Evolutionary conservation across 768 basidiomycete genomes (phyloP), one percentile per base, ranked within the genome.

Genomic region (Tubosaeta sp.): DNA sequence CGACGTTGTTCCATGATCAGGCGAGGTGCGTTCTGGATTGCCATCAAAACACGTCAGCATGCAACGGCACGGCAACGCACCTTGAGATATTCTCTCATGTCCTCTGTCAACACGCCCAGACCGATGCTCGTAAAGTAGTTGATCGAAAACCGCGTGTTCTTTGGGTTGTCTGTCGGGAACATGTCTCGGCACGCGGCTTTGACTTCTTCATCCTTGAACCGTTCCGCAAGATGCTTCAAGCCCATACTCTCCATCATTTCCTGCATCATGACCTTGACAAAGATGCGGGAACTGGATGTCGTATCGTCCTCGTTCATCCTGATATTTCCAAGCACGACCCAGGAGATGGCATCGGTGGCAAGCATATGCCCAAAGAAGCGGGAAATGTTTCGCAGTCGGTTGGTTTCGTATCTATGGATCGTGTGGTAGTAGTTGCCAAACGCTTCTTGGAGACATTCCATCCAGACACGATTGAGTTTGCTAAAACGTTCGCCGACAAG

Each of bases 261-360:
- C 53, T 84, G 83, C 81, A 96, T 85, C 76, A 99, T 73, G 61
- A 98, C 96, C 72, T 98, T 98, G 63, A 98, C 75, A 67, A 98
- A 98, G 64, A 99, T 99, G 74, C 96, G 91, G 55, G 86, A 86
- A 58, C 89, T 92, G 18, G 88, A 90, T 0, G 96, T 98, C 21
- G 96, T 99, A 49, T 97, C 94, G 44, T 98, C 96, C 67, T 99
- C 96, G 61, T 92, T 98, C 73, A 99, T 84, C 68, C 86, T 92
- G 62, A 99, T 79, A 40, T 80, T 82, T 58, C 85, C 84, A 45
- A 99, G 74, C 1, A 84, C 85, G 18, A 83, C 75, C 96, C 96
- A 98, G 2, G 90, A 90, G 47, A 98, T 77, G 1, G 90, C 79
- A 66, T 99, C 96, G 18, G 80, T 84, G 7, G 88, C 81, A 53